Percentiles rank a stretch among this genome's conserved stretches.
phyloP scores from a whole-genome alignment of 768 basidiomycete species.

The Paxillus ammoniavirescens region DNA sequence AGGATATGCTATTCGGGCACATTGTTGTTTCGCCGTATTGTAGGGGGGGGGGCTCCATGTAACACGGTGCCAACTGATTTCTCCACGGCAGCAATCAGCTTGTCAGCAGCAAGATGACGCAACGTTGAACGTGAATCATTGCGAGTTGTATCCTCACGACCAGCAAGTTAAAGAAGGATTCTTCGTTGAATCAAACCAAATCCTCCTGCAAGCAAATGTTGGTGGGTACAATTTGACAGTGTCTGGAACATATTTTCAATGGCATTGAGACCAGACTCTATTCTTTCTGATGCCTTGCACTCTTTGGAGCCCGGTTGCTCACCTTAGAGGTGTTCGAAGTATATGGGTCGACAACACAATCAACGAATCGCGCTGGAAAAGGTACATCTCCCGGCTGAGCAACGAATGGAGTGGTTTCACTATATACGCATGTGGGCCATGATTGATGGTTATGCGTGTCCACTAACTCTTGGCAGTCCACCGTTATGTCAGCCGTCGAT shows the following conservation, averaged over 20 bases:
- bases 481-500: not conserved
- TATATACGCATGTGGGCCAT: not conserved
- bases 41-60: not conserved
- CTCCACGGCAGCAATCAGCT: not conserved
- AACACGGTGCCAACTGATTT: not conserved
- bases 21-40: constrained; percentile 18
- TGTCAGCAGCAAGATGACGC: not conserved
- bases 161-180: not conserved
- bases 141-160: not conserved
- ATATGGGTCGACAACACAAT: constrained; percentile 1
- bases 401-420: constrained; percentile 1
- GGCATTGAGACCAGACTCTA: constrained; percentile 6
- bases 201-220: not conserved
- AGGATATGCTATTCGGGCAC: constrained; percentile 20
- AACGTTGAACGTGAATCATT: not conserved
- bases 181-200: not conserved
- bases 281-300: constrained; percentile 11
- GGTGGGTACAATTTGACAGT: not conserved
- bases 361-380: constrained; percentile 1
- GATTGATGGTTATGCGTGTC: not conserved
- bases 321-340: not conserved
- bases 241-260: not conserved
- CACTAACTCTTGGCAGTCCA: not conserved
- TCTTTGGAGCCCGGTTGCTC: not conserved
- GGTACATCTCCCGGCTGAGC: not conserved